Base-by-base conservation (phyloP, 257 asterid genomes). In the Echites panduratus region DNA sequence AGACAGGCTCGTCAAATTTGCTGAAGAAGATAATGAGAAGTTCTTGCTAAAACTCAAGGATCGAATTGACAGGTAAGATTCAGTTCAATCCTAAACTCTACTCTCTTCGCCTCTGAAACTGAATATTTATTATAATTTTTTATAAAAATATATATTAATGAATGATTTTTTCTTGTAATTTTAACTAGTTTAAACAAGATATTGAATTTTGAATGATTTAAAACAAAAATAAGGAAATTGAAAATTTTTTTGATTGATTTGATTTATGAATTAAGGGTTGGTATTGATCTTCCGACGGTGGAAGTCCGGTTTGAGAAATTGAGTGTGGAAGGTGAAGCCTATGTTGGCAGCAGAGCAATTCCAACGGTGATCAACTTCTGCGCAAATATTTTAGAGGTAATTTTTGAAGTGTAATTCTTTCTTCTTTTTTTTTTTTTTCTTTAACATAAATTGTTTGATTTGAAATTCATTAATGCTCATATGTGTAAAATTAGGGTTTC, bases 251-350 rank as follows among this genome's bases (percentile, higher is more conserved):
- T 59, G 13, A 22, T 24, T 54, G 8, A 7, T 59, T 59, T n/a
- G 6, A 1, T 43, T 5, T 38, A 12, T 66, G 52, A 14, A 32
- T n/a, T 65, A 0, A 93, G 97, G 77, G 98, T 93, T 72, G 97
- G 96, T 2, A 83, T 90, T 75, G 87, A 85, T 73, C 73, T 93
- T 77, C 96, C 98, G 4, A 88, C 96, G 0, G 86, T 89, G 64
- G 98, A 90, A 79, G 97, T 93, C 52, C 83, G 97, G 45, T 90
- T 86, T 32, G 96, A 93, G 85, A 89, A 86, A 54, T 71, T 93
- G 17, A 88, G 69, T 70, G 87, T 93, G 24, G 98, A 90, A 76
- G 96, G 94, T 74, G 90, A 93, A 54, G 96, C 96, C 43, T 79
- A 86, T 69, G 94, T 82, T 20, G 97, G 97, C 19, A 84, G 97